These are phyloP conservation scores for Kwoniella sp. DNA, from an alignment of 768 basidiomycete genomes.

Conservation along the genomic window DNA sequence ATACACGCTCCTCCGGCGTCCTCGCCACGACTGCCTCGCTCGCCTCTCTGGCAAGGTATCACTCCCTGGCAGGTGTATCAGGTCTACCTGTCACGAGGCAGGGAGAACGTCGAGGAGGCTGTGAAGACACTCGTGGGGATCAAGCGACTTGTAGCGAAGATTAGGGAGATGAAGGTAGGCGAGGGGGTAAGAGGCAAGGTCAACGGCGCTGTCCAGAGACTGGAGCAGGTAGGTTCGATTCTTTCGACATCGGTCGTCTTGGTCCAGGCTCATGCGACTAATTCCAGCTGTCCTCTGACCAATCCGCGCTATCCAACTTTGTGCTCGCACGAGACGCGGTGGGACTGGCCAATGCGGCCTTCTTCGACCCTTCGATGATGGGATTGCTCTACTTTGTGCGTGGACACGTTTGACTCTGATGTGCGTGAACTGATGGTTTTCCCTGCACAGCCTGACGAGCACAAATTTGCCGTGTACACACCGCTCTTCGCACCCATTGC, in stretches of 20 bases:
- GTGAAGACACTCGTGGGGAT: conserved; percentile 77
- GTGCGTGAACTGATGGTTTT: not conserved
- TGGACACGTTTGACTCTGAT: not conserved
- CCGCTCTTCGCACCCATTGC: conserved; percentile 88
- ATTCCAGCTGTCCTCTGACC: not conserved
- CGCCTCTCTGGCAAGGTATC: conserved; percentile 44
- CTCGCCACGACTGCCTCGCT: conserved; percentile 16
- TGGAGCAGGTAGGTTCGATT: conserved; percentile 62
- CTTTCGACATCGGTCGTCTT: no score
- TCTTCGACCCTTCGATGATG: conserved; percentile 95
- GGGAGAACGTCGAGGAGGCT: conserved; percentile 65
- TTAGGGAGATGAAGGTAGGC: conserved; percentile 87
- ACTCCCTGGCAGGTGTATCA: conserved; percentile 79
- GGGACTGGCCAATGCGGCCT: conserved; percentile 59
- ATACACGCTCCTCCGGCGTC: conserved; percentile 48
- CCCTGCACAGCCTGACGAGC: conserved; percentile 73
- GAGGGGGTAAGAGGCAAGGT: conserved; percentile 71
- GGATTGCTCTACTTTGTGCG: conserved; percentile 80
- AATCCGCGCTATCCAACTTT: conserved; percentile 20
- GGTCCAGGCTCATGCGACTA: not conserved
- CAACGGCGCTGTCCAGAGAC: conserved; percentile 62
- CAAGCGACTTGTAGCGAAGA: conserved; percentile 73
- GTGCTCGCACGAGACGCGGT: conserved; percentile 38
- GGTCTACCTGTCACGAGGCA: conserved; percentile 64
- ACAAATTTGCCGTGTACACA: conserved; percentile 94